These are phyloP conservation scores for Tulasnella sp. DNA, from an alignment of 768 basidiomycete genomes.

Conservation along the genomic window DNA sequence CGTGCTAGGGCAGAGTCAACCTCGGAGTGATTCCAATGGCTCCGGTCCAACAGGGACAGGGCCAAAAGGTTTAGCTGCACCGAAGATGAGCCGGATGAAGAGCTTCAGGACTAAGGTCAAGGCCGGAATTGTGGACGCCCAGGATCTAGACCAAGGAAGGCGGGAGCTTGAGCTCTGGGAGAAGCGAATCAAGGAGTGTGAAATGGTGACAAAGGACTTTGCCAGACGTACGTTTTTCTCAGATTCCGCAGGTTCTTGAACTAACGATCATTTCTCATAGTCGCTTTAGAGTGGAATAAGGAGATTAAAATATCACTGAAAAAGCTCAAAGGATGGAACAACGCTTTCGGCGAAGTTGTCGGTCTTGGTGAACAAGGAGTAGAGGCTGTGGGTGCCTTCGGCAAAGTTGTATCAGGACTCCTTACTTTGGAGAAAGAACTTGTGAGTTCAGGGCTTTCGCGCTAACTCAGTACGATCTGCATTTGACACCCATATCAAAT, in stretches of 20 bases:
- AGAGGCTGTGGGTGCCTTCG: slow-evolving; percentile 36
- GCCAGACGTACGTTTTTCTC: slow-evolving; percentile 30
- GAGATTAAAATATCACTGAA: slow-evolving; percentile 39
- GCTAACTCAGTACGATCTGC: not conserved
- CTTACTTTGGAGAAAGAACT: slow-evolving; percentile 42
- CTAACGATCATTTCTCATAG: not conserved
- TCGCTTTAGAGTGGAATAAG: slow-evolving; percentile 44
- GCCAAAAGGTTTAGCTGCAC: slow-evolving; percentile 1
- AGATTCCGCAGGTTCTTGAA: not conserved
- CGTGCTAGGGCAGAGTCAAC: slow-evolving; percentile 35
- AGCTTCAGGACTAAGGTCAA: slow-evolving; percentile 22
- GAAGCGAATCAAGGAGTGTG: slow-evolving; percentile 43
- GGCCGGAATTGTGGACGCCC: not conserved
- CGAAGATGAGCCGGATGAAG: slow-evolving; percentile 9
- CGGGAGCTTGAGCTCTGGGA: slow-evolving; percentile 45
- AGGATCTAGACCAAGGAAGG: not conserved
- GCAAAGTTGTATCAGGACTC: slow-evolving; percentile 45
- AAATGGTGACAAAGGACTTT: slow-evolving; percentile 49
- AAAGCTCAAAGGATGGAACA: slow-evolving; percentile 48
- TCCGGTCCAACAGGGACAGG: slow-evolving; percentile 9
- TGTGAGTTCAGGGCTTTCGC: slow-evolving; percentile 32
- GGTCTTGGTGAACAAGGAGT: slow-evolving; percentile 35
- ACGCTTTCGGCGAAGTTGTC: slow-evolving; percentile 40
- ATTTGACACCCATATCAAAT: not conserved
- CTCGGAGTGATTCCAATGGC: not conserved